These are phyloP conservation scores for Conticribra guillardii DNA, from an alignment of 108 stramenopile genomes.

Conservation along the genomic window DNA sequence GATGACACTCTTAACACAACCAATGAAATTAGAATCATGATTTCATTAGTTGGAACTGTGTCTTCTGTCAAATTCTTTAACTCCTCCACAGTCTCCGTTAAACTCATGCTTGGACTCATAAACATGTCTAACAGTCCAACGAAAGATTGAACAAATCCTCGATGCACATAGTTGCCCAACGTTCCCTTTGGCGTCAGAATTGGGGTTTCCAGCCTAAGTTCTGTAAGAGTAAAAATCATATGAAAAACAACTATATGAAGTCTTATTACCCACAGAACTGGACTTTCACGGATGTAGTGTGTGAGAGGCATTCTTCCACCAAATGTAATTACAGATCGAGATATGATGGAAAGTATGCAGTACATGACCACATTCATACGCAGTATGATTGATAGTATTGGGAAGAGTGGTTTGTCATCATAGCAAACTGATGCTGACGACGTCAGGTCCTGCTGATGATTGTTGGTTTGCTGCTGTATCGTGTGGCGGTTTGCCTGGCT, in stretches of 20 bases:
- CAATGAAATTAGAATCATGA: slow-evolving; percentile 19
- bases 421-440: neutral
- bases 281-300: slow-evolving; percentile 14
- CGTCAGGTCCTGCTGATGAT: neutral
- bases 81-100: slow-evolving; percentile 13
- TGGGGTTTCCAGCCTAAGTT: slow-evolving; percentile 19
- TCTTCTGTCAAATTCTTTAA: slow-evolving; percentile 6
- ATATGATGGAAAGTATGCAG: slow-evolving; percentile 19
- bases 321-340: slow-evolving; percentile 24
- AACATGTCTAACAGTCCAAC: slow-evolving; percentile 34
- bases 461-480: neutral
- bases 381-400: slow-evolving; percentile 7
- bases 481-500: neutral
- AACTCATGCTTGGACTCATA: slow-evolving; percentile 23
- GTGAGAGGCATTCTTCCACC: slow-evolving; percentile 18
- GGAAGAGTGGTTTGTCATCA: neutral
- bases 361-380: slow-evolving; percentile 25
- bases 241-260: slow-evolving; percentile 25
- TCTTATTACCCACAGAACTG: slow-evolving; percentile 29
- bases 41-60: slow-evolving; percentile 11
- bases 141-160: slow-evolving; percentile 37
- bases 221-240: slow-evolving; percentile 19
- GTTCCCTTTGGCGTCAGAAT: slow-evolving; percentile 26
- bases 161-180: slow-evolving; percentile 25
- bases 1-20: slow-evolving; percentile 32